Evolutionary conservation across 2,329 filamentous ascomycete genomes (phyloP).

Genomic region (Arthroderma uncinatum): DNA sequence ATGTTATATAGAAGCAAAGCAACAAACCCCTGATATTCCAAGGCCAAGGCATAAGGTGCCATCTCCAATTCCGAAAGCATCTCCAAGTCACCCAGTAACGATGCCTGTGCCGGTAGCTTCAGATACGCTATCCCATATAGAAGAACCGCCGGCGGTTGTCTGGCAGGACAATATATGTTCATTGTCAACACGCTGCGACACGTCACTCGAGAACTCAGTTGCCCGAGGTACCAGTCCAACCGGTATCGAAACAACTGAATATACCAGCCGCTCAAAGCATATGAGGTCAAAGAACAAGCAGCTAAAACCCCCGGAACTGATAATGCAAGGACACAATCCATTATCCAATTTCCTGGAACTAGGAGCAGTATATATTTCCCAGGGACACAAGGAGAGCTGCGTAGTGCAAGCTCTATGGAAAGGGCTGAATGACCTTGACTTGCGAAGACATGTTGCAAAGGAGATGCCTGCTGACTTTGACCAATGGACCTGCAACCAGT

Average conservation of each 20-base stretch:
- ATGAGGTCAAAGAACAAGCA: neutral
- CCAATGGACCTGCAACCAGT: slow-evolving; percentile 23
- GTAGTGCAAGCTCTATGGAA: slow-evolving; percentile 25
- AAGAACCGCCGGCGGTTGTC: neutral
- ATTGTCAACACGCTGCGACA: neutral
- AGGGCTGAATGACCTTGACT: slow-evolving; percentile 19
- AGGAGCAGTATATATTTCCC: slow-evolving; percentile 15
- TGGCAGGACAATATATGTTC: neutral
- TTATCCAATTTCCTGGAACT: slow-evolving; percentile 22
- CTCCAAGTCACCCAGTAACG: neutral
- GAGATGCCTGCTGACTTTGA: slow-evolving; percentile 8
- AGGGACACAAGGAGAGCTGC: slow-evolving; percentile 14
- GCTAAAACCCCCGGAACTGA: neutral
- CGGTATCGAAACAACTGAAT: neutral
- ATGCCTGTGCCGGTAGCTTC: neutral
- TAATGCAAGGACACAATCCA: slow-evolving; percentile 17
- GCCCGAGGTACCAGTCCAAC: neutral
- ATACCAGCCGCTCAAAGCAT: neutral
- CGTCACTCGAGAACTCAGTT: neutral
- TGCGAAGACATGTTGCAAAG: slow-evolving; percentile 13
- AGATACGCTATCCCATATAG: no score
- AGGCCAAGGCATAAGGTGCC: neutral
- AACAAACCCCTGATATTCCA: neutral
- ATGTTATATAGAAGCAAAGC: neutral
- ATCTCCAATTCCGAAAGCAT: neutral